These are phyloP conservation scores for Fragilaria crotonensis DNA, from an alignment of 108 stramenopile species.

Conservation along the genomic window DNA sequence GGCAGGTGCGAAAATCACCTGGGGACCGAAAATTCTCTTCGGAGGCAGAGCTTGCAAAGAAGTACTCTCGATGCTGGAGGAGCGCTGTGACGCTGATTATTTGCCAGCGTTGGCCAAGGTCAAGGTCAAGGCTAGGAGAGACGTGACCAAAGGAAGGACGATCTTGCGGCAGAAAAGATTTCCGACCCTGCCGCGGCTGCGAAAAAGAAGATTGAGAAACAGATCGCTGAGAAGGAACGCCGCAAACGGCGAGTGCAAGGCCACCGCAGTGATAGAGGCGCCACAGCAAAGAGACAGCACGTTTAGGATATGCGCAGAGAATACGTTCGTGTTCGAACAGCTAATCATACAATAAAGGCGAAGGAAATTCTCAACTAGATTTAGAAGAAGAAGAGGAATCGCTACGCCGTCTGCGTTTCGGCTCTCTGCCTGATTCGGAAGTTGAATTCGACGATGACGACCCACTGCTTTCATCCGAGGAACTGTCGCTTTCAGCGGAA, in stretches of 20 bases:
- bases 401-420: too few species aligned
- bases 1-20: conserved; percentile 25
- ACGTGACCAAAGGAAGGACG: conserved; percentile 60
- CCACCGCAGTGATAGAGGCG: conserved; percentile 37
- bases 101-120: conserved; percentile 62
- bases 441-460: too few species aligned
- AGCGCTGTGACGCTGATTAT: conserved; percentile 48
- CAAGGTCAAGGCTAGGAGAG: conserved; percentile 58
- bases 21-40: neutral
- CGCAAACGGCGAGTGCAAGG: conserved; percentile 65
- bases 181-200: conserved; percentile 62
- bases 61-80: conserved; percentile 67
- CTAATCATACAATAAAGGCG: too few species aligned
- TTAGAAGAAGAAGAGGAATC: too few species aligned
- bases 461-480: conserved; percentile 94
- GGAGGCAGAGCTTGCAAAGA: conserved; percentile 54
- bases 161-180: conserved; percentile 53
- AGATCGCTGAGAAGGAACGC: conserved; percentile 57
- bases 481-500: conserved; percentile 97
- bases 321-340: too few species aligned
- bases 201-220: conserved; percentile 62
- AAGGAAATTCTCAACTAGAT: too few species aligned
- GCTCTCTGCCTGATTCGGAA: too few species aligned
- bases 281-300: conserved; percentile 28
- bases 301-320: too few species aligned